phyloP scores from a whole-genome alignment of 73 alveolate genomes.

The Breviolum minutum region DNA sequence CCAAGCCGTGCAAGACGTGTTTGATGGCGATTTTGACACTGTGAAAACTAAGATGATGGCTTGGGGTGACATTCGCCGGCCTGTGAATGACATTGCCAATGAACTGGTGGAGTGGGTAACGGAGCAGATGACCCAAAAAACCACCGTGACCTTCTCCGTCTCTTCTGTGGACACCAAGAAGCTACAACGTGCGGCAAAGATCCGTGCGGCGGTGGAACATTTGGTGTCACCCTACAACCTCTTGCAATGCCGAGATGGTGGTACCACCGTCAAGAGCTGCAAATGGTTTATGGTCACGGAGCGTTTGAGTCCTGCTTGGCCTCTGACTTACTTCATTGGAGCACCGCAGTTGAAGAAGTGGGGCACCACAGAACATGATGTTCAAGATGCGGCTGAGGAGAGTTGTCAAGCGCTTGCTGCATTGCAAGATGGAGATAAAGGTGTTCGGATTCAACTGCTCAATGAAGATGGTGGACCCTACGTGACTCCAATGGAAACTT shows the following conservation, averaged over 20 bases:
- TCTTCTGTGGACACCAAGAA: constrained; percentile 17
- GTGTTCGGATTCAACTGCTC: constrained; percentile 33
- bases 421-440: constrained; percentile 70
- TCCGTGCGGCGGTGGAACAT: constrained; percentile 86
- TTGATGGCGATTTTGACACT: constrained; percentile 1
- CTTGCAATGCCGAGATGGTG: constrained; percentile 27
- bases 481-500: constrained; percentile 20
- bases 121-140: neutral
- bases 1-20: neutral
- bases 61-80: constrained; percentile 24
- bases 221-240: constrained; percentile 74
- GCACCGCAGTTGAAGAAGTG: constrained; percentile 88
- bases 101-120: neutral
- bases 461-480: neutral
- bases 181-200: constrained; percentile 86
- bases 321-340: constrained; percentile 30
- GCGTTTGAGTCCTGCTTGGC: constrained; percentile 65
- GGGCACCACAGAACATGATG: constrained; percentile 60
- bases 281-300: neutral
- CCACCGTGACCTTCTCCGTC: neutral
- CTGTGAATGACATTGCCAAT: neutral
- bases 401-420: constrained; percentile 7
- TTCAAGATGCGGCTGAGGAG: constrained; percentile 42
- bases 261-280: constrained; percentile 42
- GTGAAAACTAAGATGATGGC: neutral